These are phyloP conservation scores for Cokeromyces recurvatus DNA, from an alignment of 371 early-diverging fungal genomes.

Conservation along the genomic window DNA sequence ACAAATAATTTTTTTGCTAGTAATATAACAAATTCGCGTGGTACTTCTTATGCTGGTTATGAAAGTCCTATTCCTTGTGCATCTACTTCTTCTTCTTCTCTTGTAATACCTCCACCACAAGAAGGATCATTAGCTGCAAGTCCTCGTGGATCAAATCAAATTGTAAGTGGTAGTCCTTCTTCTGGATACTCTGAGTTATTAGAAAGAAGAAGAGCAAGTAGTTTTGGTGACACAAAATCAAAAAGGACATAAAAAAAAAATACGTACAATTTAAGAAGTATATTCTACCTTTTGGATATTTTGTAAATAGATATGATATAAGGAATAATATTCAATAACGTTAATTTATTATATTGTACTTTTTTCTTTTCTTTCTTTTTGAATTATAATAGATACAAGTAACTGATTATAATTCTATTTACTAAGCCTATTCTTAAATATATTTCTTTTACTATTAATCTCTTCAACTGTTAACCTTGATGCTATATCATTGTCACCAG, in stretches of 20 bases:
- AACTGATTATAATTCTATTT: too few relatives aligned
- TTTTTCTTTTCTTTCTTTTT: too few relatives aligned
- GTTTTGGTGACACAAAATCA: constrained; percentile 23
- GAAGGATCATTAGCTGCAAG: constrained; percentile 8
- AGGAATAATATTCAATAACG: too few relatives aligned
- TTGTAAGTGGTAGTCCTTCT: constrained; percentile 21
- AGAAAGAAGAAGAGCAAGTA: constrained; percentile 27
- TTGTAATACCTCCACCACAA: constrained; percentile 10
- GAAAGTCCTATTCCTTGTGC: constrained; percentile 43
- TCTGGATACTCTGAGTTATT: too few relatives aligned
- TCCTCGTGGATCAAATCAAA: constrained; percentile 9
- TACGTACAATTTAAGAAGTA: too few relatives aligned
- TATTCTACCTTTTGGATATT: too few relatives aligned
- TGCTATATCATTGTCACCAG: constrained; percentile 8
- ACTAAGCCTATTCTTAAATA: constrained; percentile 11
- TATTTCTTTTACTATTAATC: constrained; percentile 9
- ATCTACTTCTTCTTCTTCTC: constrained; percentile 42
- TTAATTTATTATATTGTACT: too few relatives aligned
- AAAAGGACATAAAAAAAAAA: constrained; percentile 12
- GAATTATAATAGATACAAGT: too few relatives aligned
- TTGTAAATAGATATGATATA: too few relatives aligned
- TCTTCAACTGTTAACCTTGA: constrained; percentile 7
- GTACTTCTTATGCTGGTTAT: constrained; percentile 27
- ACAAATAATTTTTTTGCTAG: constrained; percentile 34
- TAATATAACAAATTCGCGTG: constrained; percentile 28